A percentile compares a stretch with the other conserved stretches of the same genome.
phyloP scores from a whole-genome alignment of 352 stramenopile genomes.

The Globisporangium paddicum region DNA sequence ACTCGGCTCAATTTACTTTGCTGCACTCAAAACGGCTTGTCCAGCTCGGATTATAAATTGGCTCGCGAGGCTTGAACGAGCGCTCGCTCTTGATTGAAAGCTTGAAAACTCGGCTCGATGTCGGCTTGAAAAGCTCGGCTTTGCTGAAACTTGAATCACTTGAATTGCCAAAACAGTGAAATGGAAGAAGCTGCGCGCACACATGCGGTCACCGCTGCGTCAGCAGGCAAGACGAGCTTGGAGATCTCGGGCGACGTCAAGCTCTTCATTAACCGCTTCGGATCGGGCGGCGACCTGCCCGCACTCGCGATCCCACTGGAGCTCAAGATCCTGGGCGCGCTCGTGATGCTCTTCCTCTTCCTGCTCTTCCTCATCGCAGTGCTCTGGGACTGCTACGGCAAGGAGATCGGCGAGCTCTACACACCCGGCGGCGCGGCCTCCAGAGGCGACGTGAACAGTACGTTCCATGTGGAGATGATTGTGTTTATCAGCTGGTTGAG shows the following conservation, averaged over 20 bases:
- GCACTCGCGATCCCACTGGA: conserved; percentile 43
- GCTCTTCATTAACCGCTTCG: conserved; percentile 12
- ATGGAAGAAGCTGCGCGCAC: conserved; percentile 2
- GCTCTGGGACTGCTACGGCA: conserved; percentile 82
- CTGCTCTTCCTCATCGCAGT: conserved; percentile 77
- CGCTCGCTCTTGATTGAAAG: too few species aligned
- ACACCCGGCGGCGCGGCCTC: conserved; percentile 29
- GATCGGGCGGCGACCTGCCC: conserved; percentile 17
- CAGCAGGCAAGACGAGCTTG: conserved; percentile 4
- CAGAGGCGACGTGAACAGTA: conserved; percentile 22
- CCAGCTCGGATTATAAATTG: too few species aligned
- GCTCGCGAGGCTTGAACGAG: too few species aligned
- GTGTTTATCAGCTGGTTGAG: neutral
- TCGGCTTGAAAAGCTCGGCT: too few species aligned
- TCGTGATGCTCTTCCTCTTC: conserved; percentile 72
- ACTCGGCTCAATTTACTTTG: too few species aligned
- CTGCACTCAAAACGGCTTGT: too few species aligned
- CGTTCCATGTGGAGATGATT: too few species aligned
- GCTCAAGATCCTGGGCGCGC: conserved; percentile 59
- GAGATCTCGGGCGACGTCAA: conserved; percentile 28
- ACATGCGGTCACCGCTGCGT: conserved; percentile 17
- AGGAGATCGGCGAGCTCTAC: conserved; percentile 81
- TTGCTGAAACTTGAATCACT: too few species aligned
- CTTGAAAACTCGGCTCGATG: too few species aligned
- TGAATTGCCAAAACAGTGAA: neutral